Evolutionary conservation across 805 yeast species (phyloP).

Genomic region (Candida taoyuanica): DNA sequence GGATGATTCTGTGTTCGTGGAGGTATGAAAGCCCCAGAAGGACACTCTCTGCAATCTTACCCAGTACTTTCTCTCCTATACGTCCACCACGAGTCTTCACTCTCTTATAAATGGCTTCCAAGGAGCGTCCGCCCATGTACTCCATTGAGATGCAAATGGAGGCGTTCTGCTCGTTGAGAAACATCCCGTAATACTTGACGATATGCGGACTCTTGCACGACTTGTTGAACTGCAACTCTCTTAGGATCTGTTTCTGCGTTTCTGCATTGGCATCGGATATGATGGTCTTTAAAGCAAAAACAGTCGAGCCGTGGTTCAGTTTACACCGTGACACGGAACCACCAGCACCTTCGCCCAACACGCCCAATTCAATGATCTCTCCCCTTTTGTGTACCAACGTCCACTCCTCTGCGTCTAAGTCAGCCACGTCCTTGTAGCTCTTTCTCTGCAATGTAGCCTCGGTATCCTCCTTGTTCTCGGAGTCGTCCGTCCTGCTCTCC

Average conservation of each 20-base stretch:
- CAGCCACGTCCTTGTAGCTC: slow-evolving; percentile 39
- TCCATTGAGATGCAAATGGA: slow-evolving; percentile 95
- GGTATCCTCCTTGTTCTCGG: not conserved
- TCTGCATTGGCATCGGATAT: slow-evolving; percentile 63
- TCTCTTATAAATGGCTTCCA: slow-evolving; percentile 85
- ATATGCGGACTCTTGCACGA: slow-evolving; percentile 79
- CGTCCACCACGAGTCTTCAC: slow-evolving; percentile 74
- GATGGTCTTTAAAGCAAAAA: slow-evolving; percentile 74
- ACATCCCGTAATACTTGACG: slow-evolving; percentile 91
- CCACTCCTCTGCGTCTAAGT: slow-evolving; percentile 76
- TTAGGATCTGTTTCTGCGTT: slow-evolving; percentile 80
- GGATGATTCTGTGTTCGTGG: slow-evolving; percentile 84
- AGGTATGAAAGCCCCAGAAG: slow-evolving; percentile 80
- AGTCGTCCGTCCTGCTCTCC: slow-evolving; percentile 11
- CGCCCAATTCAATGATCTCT: slow-evolving; percentile 62
- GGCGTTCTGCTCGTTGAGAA: slow-evolving; percentile 67
- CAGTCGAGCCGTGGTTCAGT: slow-evolving; percentile 49
- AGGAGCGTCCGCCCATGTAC: slow-evolving; percentile 88
- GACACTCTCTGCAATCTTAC: slow-evolving; percentile 84
- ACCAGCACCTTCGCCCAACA: slow-evolving; percentile 91
- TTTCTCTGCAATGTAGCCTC: slow-evolving; percentile 1
- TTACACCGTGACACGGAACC: slow-evolving; percentile 84
- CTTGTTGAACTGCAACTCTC: slow-evolving; percentile 87
- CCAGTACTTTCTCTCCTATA: slow-evolving; percentile 88
- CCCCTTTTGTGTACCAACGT: slow-evolving; percentile 49